phyloP scores from a whole-genome alignment of 768 basidiomycete species.

The Boletus barrowsii region DNA sequence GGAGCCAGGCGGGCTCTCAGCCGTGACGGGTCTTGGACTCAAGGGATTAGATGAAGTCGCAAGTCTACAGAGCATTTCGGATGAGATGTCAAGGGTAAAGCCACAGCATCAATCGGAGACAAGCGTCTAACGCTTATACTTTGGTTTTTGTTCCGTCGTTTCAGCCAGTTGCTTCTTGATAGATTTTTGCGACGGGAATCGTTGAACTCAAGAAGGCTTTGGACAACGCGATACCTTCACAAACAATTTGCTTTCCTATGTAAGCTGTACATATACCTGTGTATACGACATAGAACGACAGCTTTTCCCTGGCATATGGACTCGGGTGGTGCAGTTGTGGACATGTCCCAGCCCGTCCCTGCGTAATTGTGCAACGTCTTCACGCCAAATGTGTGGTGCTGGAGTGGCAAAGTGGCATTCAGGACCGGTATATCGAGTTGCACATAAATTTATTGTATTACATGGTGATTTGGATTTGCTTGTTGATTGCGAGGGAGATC shows the following conservation, averaged over 20 bases:
- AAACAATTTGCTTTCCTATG: background rate
- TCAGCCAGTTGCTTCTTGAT: background rate
- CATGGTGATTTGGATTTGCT: background rate
- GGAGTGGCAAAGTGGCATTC: too few species aligned
- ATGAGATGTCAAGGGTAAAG: slow-evolving; percentile 18
- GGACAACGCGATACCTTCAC: background rate
- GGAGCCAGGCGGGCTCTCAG: slow-evolving; percentile 20
- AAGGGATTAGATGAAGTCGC: slow-evolving; percentile 19
- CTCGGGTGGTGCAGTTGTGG: too few species aligned
- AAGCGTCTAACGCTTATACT: background rate
- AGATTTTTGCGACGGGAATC: background rate
- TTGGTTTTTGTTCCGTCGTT: background rate
- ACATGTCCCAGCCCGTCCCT: background rate
- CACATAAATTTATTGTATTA: background rate
- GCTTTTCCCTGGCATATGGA: background rate
- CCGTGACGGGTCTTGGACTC: slow-evolving; percentile 29
- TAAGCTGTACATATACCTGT: background rate
- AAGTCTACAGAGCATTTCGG: slow-evolving; percentile 1
- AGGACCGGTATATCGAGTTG: too few species aligned
- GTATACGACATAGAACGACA: too few species aligned
- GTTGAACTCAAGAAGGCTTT: background rate
- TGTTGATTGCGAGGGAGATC: background rate
- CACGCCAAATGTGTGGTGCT: slow-evolving; percentile 24
- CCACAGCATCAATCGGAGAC: background rate
- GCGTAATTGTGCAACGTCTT: slow-evolving; percentile 62